Evolutionary conservation across 768 basidiomycete species (phyloP).

Genomic region (Hericium erinaceus): DNA sequence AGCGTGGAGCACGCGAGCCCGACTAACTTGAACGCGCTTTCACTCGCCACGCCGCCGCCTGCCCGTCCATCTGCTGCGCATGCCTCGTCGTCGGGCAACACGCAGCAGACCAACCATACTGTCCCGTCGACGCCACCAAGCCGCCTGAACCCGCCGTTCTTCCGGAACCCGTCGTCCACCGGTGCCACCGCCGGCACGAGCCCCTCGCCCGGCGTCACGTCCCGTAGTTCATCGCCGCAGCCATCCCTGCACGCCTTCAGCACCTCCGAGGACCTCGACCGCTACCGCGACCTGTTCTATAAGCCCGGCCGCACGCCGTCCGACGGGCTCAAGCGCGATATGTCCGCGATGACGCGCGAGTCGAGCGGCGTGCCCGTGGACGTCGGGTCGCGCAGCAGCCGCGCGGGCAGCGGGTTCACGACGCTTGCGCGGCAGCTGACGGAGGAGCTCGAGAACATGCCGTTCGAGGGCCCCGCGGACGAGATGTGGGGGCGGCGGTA

Average conservation of each 20-base stretch:
- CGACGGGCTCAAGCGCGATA: conserved; percentile 3
- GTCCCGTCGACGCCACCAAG: conserved; percentile 20
- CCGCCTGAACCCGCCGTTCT: conserved; percentile 17
- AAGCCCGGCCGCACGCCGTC: conserved; percentile 12
- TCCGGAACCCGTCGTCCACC: conserved; percentile 12
- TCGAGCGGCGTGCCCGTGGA: conserved; percentile 20
- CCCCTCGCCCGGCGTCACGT: conserved; percentile 9
- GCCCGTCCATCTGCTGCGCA: background rate
- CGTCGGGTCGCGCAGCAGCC: conserved; percentile 19
- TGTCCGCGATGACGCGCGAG: conserved; percentile 8
- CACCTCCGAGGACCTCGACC: conserved; percentile 57
- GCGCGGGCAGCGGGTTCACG: conserved; percentile 27
- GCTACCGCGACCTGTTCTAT: conserved; percentile 70
- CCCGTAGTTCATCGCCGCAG: conserved; percentile 28
- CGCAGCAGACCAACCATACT: conserved; percentile 14
- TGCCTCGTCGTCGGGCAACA: background rate
- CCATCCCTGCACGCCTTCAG: conserved; percentile 45
- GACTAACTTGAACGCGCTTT: background rate
- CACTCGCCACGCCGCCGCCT: background rate
- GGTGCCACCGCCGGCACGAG: conserved; percentile 3
- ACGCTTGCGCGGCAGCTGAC: conserved; percentile 32
- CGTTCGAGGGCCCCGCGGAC: background rate
- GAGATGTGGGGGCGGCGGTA: conserved; percentile 16
- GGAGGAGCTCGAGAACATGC: conserved; percentile 25
- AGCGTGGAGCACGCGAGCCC: conserved; percentile 28